Conservation (phyloP, 2,329 filamentous ascomycete species). For the Pseudocercospora cruenta region DNA sequence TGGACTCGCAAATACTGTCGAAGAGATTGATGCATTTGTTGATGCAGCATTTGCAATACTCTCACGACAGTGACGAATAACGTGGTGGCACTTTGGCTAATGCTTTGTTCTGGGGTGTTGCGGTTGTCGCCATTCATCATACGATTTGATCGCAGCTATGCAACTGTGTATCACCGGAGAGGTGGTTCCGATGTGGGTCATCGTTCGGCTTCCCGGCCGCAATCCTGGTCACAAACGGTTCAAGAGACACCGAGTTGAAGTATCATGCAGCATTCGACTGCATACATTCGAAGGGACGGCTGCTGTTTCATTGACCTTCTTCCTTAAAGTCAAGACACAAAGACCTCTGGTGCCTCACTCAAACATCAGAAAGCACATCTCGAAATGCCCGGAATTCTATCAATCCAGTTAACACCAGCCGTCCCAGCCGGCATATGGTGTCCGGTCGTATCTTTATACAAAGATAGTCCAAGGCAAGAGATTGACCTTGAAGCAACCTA, state of each 20-base stretch:
- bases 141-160: background rate
- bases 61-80: background rate
- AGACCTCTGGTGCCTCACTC: background rate
- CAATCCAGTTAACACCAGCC: constrained; percentile 12
- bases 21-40: background rate
- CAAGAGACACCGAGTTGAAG: background rate
- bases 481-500: constrained; percentile 53
- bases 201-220: background rate
- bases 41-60: background rate
- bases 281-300: background rate
- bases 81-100: background rate
- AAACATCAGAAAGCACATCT: background rate
- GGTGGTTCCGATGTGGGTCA: background rate
- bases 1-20: background rate
- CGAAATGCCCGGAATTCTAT: constrained; percentile 9
- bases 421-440: constrained; percentile 52
- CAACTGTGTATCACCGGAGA: background rate
- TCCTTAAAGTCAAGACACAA: background rate
- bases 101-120: too few relatives aligned
- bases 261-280: background rate
- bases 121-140: background rate
- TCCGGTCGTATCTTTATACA: constrained; percentile 54
- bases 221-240: background rate
- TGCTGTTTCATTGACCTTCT: background rate
- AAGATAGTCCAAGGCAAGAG: constrained; percentile 45